Evolutionary conservation across 2,329 filamentous ascomycete genomes (phyloP).

Genomic region (Pseudogymnoascus sp.): DNA sequence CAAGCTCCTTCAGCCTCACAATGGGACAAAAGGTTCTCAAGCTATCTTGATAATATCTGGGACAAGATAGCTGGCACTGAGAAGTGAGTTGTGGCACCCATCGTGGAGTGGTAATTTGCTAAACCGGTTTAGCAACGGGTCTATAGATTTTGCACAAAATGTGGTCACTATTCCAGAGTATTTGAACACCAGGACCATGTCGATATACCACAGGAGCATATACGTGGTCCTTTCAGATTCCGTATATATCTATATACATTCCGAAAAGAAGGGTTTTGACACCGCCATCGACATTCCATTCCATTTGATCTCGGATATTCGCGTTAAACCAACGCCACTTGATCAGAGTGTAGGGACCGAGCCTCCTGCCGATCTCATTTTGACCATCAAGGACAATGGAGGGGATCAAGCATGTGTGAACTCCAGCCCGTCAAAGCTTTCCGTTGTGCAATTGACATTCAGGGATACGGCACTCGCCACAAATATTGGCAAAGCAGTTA

Average conservation of each 20-base stretch:
- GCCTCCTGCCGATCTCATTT: not conserved
- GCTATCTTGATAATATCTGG: constrained; percentile 3
- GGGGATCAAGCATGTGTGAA: not conserved
- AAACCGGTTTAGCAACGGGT: not conserved
- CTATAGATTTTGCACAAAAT: not conserved
- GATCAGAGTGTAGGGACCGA: not conserved
- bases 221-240: not conserved
- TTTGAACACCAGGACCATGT: not conserved
- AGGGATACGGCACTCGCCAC: not conserved
- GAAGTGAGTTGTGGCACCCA: not conserved
- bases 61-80: not conserved
- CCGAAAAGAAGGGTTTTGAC: not conserved
- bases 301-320: not conserved
- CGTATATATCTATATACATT: not conserved
- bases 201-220: not conserved
- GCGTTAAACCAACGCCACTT: not conserved
- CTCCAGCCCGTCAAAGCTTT: not conserved
- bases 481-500: not conserved
- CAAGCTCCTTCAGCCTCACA: constrained; percentile 1
- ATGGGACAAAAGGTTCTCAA: constrained; percentile 5
- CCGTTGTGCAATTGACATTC: not conserved
- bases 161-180: not conserved
- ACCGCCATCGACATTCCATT: constrained; percentile 3
- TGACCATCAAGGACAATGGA: not conserved
- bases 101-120: not conserved